Percentiles rank a stretch among this genome's conserved stretches.
phyloP scores from a whole-genome alignment of 2,329 filamentous ascomycete genomes.

The Knufia petricola region DNA sequence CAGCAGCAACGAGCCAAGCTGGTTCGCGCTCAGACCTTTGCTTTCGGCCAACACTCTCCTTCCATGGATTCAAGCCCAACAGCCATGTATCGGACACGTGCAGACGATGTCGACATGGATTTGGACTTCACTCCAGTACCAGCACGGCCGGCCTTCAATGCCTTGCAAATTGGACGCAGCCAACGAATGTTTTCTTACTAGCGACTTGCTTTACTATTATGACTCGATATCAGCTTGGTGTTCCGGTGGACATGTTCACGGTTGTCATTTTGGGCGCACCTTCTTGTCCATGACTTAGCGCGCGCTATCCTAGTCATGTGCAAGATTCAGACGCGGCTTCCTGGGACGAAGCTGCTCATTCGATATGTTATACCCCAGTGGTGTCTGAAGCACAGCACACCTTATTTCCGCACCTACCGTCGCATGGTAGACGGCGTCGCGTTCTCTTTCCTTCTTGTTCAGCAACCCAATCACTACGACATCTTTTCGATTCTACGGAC shows the following conservation, averaged over 20 bases:
- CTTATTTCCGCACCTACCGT: neutral
- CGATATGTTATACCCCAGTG: neutral
- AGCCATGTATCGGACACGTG: constrained; percentile 32
- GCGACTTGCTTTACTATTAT: constrained; percentile 13
- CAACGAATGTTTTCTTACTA: constrained; percentile 22
- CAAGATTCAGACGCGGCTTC: neutral
- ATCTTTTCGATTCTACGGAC: constrained; percentile 2
- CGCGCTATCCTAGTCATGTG: neutral
- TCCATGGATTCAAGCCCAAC: constrained; percentile 56
- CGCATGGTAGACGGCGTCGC: neutral
- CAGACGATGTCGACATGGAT: constrained; percentile 22
- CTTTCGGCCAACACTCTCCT: constrained; percentile 67
- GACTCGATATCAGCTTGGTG: constrained; percentile 19
- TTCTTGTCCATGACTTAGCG: neutral
- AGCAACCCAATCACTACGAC: neutral
- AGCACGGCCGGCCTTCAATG: constrained; percentile 14
- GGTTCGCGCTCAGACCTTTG: constrained; percentile 82
- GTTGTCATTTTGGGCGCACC: constrained; percentile 1
- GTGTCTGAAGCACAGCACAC: neutral
- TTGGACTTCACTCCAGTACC: constrained; percentile 21
- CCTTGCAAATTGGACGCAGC: constrained; percentile 13
- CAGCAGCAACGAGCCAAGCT: constrained; percentile 63
- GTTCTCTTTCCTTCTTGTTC: constrained; percentile 2
- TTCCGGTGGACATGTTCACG: constrained; percentile 11
- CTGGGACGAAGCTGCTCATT: neutral